phyloP scores from a whole-genome alignment of 768 basidiomycete genomes.

The Trametes sanguinea region DNA sequence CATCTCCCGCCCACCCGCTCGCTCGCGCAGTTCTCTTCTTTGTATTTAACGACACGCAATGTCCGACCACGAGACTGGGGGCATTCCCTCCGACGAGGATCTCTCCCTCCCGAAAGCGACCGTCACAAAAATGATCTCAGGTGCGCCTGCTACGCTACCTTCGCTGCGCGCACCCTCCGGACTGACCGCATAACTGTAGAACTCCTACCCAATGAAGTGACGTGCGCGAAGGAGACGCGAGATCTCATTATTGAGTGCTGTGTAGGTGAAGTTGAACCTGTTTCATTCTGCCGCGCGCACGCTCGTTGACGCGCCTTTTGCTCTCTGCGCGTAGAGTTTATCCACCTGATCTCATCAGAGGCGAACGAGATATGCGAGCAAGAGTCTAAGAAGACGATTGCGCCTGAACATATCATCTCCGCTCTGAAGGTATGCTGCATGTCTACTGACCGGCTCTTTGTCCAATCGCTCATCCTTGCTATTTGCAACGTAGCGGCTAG shows the following conservation, averaged over 20 bases:
- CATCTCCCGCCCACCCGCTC: not conserved
- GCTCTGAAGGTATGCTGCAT: conserved; percentile 74
- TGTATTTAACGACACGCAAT: conserved; percentile 42
- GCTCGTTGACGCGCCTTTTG: conserved; percentile 6
- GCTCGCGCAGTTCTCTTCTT: not conserved
- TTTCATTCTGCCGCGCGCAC: not conserved
- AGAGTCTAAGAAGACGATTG: conserved; percentile 98
- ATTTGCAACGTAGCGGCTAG: conserved; percentile 63
- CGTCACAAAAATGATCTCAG: conserved; percentile 94
- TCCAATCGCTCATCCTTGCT: not conserved
- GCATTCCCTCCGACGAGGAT: conserved; percentile 81
- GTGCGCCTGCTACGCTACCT: conserved; percentile 42
- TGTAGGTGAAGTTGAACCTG: conserved; percentile 78
- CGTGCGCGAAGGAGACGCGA: conserved; percentile 93
- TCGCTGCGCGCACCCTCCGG: conserved; percentile 4
- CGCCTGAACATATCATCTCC: conserved; percentile 92
- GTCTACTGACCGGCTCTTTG: no score
- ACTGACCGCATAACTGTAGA: conserved; percentile 50
- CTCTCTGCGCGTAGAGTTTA: conserved; percentile 74
- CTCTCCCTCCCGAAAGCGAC: conserved; percentile 96
- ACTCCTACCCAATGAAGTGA: conserved; percentile 81
- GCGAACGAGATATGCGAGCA: conserved; percentile 98
- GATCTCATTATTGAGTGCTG: conserved; percentile 98
- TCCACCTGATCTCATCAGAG: conserved; percentile 95
- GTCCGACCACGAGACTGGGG: conserved; percentile 85